Base-by-base conservation (phyloP, 2,329 filamentous ascomycete genomes). In the Aureobasidium zeae region DNA sequence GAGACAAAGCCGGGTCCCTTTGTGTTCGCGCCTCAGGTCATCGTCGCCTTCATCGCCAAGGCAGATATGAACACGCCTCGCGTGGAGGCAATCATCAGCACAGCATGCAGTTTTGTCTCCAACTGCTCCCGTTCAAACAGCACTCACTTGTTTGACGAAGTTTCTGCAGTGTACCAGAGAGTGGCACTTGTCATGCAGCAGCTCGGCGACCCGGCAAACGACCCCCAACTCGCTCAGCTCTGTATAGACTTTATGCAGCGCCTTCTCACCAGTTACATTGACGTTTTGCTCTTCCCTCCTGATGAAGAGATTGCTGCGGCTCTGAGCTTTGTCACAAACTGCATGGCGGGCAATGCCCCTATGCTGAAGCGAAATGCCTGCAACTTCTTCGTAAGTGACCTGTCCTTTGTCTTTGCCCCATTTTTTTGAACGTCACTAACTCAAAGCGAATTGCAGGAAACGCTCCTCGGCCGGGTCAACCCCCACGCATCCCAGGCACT, bases 1-100 rank as follows among this genome's bases (percentile, higher is more conserved):
- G 86, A 93, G 59, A 73, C 71, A 0, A 74, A 78, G 19, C 76
- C 81, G 3, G 85, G 85, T 0, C 82, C 84, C 1, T 89, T 91
- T 53, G 83, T 88, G 7, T 77, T 93, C 48, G 73, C 80, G 2
- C 70, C 81, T 0, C 65, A 71, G 1, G 70, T 77, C 50, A 76
- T 84, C n/a, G 75, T 79, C 9, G 69, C 77, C 30, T 69, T 91
- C 34, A 68, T 73, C 3, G 73, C 72, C 39, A 57, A 58, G 36
- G 73, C 79, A 16, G 68, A 63, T 1, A 63, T 73, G 26, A 64
- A 73, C n/a, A 82, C 75, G 8, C 79, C 81, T 10, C 71, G 82
- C 33, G 68, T 86, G 26, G 81, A 82, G 2, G 70, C 74, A 3
- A 69, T 88, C 8, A 74, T 91, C 21, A 78, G 77, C 45, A 84